Base-by-base conservation (phyloP, 768 basidiomycete genomes). In the Kwoniella pini region DNA sequence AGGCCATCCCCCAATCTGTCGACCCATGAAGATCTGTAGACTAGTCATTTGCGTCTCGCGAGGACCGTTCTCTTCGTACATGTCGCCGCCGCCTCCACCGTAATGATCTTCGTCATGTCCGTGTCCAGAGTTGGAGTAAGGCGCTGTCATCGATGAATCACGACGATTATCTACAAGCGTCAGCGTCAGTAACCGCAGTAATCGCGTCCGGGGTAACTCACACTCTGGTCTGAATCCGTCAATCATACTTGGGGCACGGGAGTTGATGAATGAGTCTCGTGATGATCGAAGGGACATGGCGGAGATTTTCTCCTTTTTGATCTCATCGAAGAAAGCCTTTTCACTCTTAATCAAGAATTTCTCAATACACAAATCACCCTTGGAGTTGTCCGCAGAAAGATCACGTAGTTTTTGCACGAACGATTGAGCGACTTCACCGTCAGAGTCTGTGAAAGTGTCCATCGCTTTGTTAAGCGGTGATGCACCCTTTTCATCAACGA, bases 381-480 rank as follows among this genome's bases (percentile, higher is more conserved):
- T 90, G 4, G 93, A 93, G 76, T 95, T 96, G 57, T 91, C 89
- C 0, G 91, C 82, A 43, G 84, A 87, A 59, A 95, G 83, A 57
- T 74, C 74, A 72, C 91, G 88, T 39, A 96, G 80, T 76, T 88
- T 91, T 70, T 89, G 86, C 9, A 92, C 89, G 78, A 95, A 96
- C 57, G 90, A 87, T 33, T 87, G 84, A 10, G 91, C 89, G 50
- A 96, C 92, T 46, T 90, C 90, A 33, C 93, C 93, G 75, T 95
- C 91, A 0, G 90, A 83, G 77, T 95, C 93, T 21, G 93, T 95
- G 80, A 96, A 96, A 88, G 91, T 88, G 54, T 88, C 88, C 70
- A 91, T 90, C 11, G 92, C 91, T 79, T 94, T 95, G 81, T 96
- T 96, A 60, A 95, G 81, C 11, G 93, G 92, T 22, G 93, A 80